These are phyloP conservation scores for Stemphylium lycopersici DNA, from an alignment of 2,329 filamentous ascomycete species.

Conservation along the genomic window DNA sequence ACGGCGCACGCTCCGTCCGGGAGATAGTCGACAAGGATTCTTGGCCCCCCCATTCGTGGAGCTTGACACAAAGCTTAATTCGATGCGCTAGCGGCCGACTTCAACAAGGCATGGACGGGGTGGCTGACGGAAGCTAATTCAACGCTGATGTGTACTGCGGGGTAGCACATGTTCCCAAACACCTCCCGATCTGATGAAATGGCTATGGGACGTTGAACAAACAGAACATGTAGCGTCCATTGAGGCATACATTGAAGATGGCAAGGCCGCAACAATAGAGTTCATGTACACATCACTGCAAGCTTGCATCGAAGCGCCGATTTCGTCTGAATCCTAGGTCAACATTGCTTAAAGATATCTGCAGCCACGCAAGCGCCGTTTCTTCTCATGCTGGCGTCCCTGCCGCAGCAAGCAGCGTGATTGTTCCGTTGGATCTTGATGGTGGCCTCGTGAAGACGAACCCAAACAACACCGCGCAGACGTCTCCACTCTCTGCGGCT, in stretches of 20 bases:
- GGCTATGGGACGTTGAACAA: neutral
- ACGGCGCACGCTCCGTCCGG: constrained; percentile 20
- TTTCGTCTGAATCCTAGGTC: constrained; percentile 2
- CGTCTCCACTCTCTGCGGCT: constrained; percentile 11
- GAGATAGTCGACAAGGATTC: constrained; percentile 33
- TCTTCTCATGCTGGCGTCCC: constrained; percentile 8
- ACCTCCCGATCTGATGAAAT: neutral
- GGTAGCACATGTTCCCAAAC: constrained; percentile 18
- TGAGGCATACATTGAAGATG: neutral
- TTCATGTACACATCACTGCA: neutral
- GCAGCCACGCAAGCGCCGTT: constrained; percentile 18
- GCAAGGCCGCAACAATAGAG: neutral
- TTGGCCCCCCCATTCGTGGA: constrained; percentile 29
- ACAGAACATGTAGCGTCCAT: neutral
- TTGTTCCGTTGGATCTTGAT: constrained; percentile 12
- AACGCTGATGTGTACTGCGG: constrained; percentile 24
- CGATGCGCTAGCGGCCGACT: constrained; percentile 22
- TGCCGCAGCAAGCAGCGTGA: constrained; percentile 2
- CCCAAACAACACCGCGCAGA: constrained; percentile 8
- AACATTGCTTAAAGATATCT: constrained; percentile 13
- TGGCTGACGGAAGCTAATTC: constrained; percentile 35
- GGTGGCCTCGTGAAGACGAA: constrained; percentile 15
- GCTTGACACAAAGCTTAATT: constrained; percentile 38
- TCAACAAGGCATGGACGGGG: constrained; percentile 16
- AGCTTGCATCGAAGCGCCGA: neutral